Evolutionary conservation across 2,329 filamentous ascomycete genomes (phyloP), one percentile per base, ranked within the genome.

Genomic region (Pezicula radicicola): DNA sequence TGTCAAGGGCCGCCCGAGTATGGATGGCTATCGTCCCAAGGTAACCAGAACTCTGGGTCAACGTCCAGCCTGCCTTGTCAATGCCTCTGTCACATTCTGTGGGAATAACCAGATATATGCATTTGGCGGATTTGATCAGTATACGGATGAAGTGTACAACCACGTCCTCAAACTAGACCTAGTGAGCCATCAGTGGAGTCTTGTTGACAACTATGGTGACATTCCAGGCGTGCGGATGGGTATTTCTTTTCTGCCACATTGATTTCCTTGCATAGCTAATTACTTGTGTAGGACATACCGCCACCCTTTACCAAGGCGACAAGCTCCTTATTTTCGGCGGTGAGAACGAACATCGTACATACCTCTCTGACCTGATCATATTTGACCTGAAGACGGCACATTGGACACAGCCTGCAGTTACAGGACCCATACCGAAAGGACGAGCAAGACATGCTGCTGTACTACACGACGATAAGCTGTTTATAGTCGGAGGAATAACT

Each of bases 81-180:
- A 99, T 76, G 94, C 94, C 48, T 97, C 94, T 1, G 93, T 97
- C 55, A 99, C 94, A n/a, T 97, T 96, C 70, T 96, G 94, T 65
- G 92, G 92, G 54, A 94, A 96, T 72, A 94, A 97, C 68, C 86
- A 94, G 70, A 97, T 99, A 63, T 97, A 95, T 71, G 94, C 93
- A 10, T 99, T 99, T 75, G 94, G 94, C 41, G 94, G 94, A 16
- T 99, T 99, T 66, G 94, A 99, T 67, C 93, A 97, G 71, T 97
- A 96, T 68, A 99, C 94, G 0, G 94, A 99, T 69, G 94, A 99
- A 75, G 87, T 99, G 16, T 99, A 99, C 73, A 99, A 99, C 67
- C 94, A 99, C 73, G 94, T 99, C 40, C 77, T 99, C 57, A 87
- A 85, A 63, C 75, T 99, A 48, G 92, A 99, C 68, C 80, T 99